Evolutionary conservation across 148 eudicot species (phyloP), one percentile per base, ranked within the genome.

Genomic region (Chenopodium formosanum): DNA sequence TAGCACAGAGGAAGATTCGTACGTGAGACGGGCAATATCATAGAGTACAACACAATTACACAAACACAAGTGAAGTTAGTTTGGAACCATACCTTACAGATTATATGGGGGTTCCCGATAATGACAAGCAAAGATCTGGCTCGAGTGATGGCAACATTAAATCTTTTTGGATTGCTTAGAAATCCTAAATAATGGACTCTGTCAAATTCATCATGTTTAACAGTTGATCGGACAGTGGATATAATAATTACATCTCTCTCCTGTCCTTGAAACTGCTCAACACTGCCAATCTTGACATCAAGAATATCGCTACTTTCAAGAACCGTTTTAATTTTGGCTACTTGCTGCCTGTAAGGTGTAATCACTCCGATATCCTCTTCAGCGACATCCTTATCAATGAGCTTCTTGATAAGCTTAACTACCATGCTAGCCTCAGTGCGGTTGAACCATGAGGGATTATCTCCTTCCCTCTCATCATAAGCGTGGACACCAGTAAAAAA

Each of bases 211-310:
- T 96, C 90, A 80, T 96, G 97, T 72, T 88, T 91, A 78, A 96
- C 48, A 1, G 99, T 96, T 6, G 99, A 96, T 31, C 98, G 82
- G 9, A 96, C 99, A 6, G 99, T 96, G n/a, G 99, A 96, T 69
- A 96, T 81, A 7, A 96, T 92, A 34, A 94, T 94, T 0, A 94
- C 91, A 70, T 90, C 79, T 83, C 88, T 89, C 84, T 96, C 99
- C 82, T 96, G 99, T 48, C 99, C 99, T 73, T 96, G 99, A 80
- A 96, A 96, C 79, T 94, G 98, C 80, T 96, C 99, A 17, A 96
- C 98, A 75, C 98, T 96, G 34, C 99, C 99, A 82, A 96, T 92
- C 84, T 91, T 94, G 48, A 92, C 37, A 31, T 85, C 89, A 48
- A 29, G 29, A 74, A 76, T 48, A 14, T 82, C 92, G 46, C 80